Base-by-base conservation (phyloP, 2,329 filamentous ascomycete species). In the Penicillium sp. region DNA sequence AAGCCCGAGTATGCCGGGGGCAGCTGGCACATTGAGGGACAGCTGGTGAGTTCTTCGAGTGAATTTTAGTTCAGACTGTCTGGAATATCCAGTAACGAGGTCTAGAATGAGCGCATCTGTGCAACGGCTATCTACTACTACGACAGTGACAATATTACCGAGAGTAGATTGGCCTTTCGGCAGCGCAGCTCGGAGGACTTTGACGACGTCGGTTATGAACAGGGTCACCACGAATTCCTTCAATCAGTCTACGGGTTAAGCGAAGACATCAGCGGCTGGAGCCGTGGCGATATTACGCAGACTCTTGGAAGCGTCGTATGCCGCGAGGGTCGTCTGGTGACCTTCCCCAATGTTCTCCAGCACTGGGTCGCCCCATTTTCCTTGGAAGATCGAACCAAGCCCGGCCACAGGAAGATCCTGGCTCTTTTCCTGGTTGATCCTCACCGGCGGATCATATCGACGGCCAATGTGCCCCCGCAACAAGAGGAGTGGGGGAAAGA, bases 121-220 rank as follows among this genome's bases (percentile, higher is more conserved):
- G 85, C 85, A 0, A 87, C 86, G 0, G 84, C 86, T 0, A 75
- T 90, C 2, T 90, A 87, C 75, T 89, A 89, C 71, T 86, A 86
- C 64, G 84, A 87, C 63, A 76, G 73, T 55, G 79, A 87, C 0
- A 90, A 90, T 69, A 82, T 89, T 56, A 85, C 84, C 0, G 75
- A 83, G 1, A 83, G 76, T 60, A 71, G 69, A 3, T 76, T 89
- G 0, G 72, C 73, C 0, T 87, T 89, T 65, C 81, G 79, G 3
- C 81, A 81, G 7, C 58, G 62, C 0, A 67, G 37, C 0, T 68
- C 78, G 45, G 37, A 48, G 15, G 11, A 14, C 74, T 77, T 63
- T 57, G 70, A 41, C 73, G 79, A 57, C 0, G 1, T 61, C 10
- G 2, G 7, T 54, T 50, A 65, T 28, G 20, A 57, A 28, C 63